Evolutionary conservation across 495 filamentous ascomycete species (phyloP), one percentile per base, ranked within the genome.

Genomic region (Aspergillus olivimuriae): DNA sequence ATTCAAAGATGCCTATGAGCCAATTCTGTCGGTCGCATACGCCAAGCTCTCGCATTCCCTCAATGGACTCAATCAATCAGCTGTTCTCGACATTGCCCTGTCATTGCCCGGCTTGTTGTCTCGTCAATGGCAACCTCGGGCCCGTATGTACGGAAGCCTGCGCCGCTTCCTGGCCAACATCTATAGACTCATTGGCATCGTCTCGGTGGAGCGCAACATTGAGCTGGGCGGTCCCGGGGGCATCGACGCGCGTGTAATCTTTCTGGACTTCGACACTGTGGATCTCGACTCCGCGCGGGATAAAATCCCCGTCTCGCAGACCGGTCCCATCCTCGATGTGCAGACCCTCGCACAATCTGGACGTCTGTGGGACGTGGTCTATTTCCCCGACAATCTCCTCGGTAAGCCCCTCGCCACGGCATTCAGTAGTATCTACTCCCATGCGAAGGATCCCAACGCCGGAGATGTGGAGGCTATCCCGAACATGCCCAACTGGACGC

Each of bases 221-320:
- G 69, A 89, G 56, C 57, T 86, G 59, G 75, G 81, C 62, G 76
- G 77, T 16, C 76, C 80, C 9, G 78, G 77, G 16, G 84, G 87
- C 19, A 78, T 95, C 26, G 87, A 96, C 68, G 73, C 79, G 2
- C 80, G 90, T 10, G 69, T 95, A 23, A 40, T 95, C 18, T 70
- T 94, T 20, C 57, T 92, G 35, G 77, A 85, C 46, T 75, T 78
- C 53, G 73, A 72, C 47, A 66, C 60, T 37, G 53, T 55, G n/a
- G 66, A 56, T 35, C n/a, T n/a, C n/a, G 58, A 56, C 46, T 33
- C 48, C 14, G 14, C 52, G 48, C 23, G 56, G 12, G 42, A 53
- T 30, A 38, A 59, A 62, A 34, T 48, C 66, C 50, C 41, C 59
- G 39, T 67, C 63, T 48, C 69, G 59, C 53, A 76, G 53, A 52